These are phyloP conservation scores for Alternaria sp. DNA, from an alignment of 2,329 filamentous ascomycete genomes.

Conservation along the genomic window DNA sequence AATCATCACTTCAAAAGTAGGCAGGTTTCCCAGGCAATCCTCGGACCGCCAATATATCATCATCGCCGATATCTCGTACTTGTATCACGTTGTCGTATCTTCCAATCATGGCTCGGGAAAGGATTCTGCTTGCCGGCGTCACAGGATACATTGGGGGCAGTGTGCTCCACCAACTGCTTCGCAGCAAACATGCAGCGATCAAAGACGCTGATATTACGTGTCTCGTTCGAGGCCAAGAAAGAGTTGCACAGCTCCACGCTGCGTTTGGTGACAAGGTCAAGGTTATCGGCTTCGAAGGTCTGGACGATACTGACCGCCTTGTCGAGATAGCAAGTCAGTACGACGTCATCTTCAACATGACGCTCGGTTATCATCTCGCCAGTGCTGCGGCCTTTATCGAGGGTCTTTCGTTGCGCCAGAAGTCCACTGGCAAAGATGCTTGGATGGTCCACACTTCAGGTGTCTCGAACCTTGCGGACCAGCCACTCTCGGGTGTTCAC, in stretches of 20 bases:
- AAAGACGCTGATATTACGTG: not conserved
- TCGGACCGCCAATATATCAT: not conserved
- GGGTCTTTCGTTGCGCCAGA: not conserved
- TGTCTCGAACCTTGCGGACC: not conserved
- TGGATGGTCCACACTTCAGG: constrained; percentile 5
- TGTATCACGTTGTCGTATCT: not conserved
- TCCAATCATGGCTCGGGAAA: not conserved
- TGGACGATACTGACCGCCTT: not conserved
- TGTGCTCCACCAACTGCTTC: not conserved
- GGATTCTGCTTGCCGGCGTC: not conserved
- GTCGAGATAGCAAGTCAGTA: constrained; percentile 3
- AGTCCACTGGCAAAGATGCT: not conserved
- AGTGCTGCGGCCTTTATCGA: not conserved
- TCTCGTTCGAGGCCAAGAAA: not conserved
- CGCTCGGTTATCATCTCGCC: not conserved
- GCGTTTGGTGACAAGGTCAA: not conserved
- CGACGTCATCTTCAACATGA: constrained; percentile 1
- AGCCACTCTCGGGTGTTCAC: not conserved
- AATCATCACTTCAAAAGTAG: not conserved
- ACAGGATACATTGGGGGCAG: constrained; percentile 2
- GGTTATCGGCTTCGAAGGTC: not conserved
- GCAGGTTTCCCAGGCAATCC: not conserved
- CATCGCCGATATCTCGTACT: not conserved
- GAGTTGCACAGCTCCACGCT: not conserved
- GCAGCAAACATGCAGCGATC: not conserved